A percentile compares a stretch with the other conserved stretches of the same genome.
Evolutionary conservation across 495 filamentous ascomycete genomes (phyloP).

Genomic region (Neurospora sublineolata): DNA sequence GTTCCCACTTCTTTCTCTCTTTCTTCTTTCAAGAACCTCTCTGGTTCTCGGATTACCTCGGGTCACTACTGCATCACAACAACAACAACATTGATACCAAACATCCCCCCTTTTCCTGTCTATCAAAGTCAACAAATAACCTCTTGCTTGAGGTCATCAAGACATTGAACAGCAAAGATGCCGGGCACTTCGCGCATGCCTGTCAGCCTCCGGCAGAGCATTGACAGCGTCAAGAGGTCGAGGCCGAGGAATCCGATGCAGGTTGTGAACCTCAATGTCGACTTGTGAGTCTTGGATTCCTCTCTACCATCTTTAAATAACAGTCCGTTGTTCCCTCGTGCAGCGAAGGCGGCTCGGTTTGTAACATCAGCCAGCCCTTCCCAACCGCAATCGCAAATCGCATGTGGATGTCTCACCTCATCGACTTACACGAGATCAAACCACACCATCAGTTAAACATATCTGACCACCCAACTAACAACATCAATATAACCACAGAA

Average conservation of each 20-base stretch:
- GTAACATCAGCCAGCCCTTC: neutral
- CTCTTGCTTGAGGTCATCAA: neutral
- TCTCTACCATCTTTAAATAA: neutral
- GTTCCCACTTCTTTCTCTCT: neutral
- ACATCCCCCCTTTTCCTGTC: neutral
- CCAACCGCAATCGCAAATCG: neutral
- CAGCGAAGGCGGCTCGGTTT: neutral
- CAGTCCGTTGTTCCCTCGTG: neutral
- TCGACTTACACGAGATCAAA: neutral
- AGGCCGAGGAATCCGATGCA: constrained; percentile 45
- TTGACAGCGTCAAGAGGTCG: constrained; percentile 42
- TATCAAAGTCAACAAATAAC: neutral
- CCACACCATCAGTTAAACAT: neutral
- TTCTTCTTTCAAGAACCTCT: neutral
- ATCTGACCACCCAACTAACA: constrained; percentile 1
- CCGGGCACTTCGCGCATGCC: constrained; percentile 56
- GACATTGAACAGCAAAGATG: constrained; percentile 27
- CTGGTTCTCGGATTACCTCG: neutral
- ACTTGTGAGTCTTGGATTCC: constrained; percentile 46
- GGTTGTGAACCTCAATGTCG: constrained; percentile 56
- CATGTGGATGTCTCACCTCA: neutral
- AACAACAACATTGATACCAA: neutral
- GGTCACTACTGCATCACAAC: neutral
- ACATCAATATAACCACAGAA: constrained; percentile 30
- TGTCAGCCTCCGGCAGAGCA: constrained; percentile 52